A percentile compares a stretch with the other conserved stretches of the same genome.
These are phyloP conservation scores for Boletus rubropictus DNA, from an alignment of 768 basidiomycete genomes.

Conservation along the genomic window DNA sequence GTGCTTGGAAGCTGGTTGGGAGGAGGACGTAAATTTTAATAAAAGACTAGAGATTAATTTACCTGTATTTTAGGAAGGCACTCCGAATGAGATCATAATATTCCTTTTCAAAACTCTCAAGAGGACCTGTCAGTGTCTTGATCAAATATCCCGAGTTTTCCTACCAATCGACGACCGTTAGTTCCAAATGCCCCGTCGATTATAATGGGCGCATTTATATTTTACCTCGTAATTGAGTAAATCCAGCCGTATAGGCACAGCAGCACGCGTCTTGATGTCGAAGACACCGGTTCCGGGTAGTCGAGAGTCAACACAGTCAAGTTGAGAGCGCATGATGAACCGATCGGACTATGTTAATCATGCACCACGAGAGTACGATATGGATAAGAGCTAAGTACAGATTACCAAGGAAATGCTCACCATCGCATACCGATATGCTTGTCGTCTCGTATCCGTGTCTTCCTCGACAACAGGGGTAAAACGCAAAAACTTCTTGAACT, in stretches of 20 bases:
- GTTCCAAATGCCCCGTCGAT: neutral
- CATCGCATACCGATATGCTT: slow-evolving; percentile 85
- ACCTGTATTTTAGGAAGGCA: slow-evolving; percentile 93
- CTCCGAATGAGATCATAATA: slow-evolving; percentile 92
- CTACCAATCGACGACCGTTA: slow-evolving; percentile 30
- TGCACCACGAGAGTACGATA: neutral
- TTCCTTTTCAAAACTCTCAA: slow-evolving; percentile 86
- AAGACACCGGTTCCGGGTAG: slow-evolving; percentile 90
- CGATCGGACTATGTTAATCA: slow-evolving; percentile 29
- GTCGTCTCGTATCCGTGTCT: slow-evolving; percentile 37
- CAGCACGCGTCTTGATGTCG: slow-evolving; percentile 93
- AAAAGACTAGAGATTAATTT: neutral
- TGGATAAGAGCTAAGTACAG: neutral
- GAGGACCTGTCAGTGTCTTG: slow-evolving; percentile 49
- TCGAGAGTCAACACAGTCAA: slow-evolving; percentile 77
- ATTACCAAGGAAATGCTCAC: slow-evolving; percentile 34
- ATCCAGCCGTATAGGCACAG: slow-evolving; percentile 78
- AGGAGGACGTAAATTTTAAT: neutral
- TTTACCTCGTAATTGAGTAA: slow-evolving; percentile 71
- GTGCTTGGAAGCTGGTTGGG: slow-evolving; percentile 75
- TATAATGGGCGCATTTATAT: neutral
- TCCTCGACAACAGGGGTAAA: slow-evolving; percentile 25
- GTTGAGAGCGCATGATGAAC: slow-evolving; percentile 91
- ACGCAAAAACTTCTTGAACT: slow-evolving; percentile 57
- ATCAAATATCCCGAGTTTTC: slow-evolving; percentile 81